These are phyloP conservation scores for Hylodesmum podocarpum DNA, from an alignment of 306 rosid genomes.

Conservation along the genomic window DNA sequence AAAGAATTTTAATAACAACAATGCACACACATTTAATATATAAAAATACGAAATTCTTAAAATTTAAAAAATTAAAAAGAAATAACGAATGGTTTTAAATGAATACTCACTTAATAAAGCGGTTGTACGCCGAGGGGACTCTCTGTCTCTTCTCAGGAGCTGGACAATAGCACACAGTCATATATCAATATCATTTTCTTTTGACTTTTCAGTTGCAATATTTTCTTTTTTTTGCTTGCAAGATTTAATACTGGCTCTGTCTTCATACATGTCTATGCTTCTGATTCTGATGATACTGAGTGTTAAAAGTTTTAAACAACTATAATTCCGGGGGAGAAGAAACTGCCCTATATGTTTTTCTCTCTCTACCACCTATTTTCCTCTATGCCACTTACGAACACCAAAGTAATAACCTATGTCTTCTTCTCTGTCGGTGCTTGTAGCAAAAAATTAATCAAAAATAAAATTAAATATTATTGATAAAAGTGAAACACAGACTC, in stretches of 20 bases:
- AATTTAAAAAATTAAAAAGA: neutral
- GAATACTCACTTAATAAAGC: constrained; percentile 88
- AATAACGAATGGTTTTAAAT: neutral
- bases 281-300: constrained; percentile 15
- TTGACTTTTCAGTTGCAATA: constrained; percentile 26
- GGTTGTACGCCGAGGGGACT: constrained; percentile 99
- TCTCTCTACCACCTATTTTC: constrained; percentile 24
- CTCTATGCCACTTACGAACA: constrained; percentile 1
- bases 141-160: constrained; percentile 99
- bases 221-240: neutral
- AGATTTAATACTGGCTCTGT: constrained; percentile 21
- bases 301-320: constrained; percentile 29
- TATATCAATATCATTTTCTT: constrained; percentile 39
- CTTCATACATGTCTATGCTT: constrained; percentile 20
- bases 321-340: constrained; percentile 42
- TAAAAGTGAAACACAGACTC: neutral
- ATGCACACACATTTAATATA: neutral
- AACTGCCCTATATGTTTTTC: neutral
- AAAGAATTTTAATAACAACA: neutral
- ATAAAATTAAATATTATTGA: neutral
- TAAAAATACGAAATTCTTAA: neutral
- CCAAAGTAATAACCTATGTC: neutral
- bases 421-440: constrained; percentile 9
- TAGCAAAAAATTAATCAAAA: neutral
- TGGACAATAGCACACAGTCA: constrained; percentile 45